These are phyloP conservation scores for Rehmannia glutinosa DNA, from an alignment of 257 asterid species.

Conservation along the genomic window DNA sequence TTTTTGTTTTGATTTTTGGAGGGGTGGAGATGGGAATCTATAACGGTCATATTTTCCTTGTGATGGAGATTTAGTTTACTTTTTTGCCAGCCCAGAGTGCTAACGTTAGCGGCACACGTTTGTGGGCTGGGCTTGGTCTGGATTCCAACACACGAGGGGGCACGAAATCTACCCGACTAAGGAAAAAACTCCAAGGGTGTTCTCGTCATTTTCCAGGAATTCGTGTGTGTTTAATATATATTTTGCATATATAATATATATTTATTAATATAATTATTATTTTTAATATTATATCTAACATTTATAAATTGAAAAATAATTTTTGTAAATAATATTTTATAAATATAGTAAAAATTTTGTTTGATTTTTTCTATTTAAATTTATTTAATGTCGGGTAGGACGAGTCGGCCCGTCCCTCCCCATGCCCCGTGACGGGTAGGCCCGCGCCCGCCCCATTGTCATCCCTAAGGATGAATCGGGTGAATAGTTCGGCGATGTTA, in stretches of 20 bases:
- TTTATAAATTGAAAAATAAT: too few species aligned
- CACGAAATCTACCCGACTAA: neutral
- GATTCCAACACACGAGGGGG: slow-evolving; percentile 7
- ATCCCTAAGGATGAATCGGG: slow-evolving; percentile 13
- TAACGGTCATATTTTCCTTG: slow-evolving; percentile 56
- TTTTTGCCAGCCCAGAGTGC: slow-evolving; percentile 11
- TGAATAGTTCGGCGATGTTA: slow-evolving; percentile 12
- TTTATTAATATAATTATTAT: too few species aligned
- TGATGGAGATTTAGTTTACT: slow-evolving; percentile 2
- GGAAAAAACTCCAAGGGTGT: slow-evolving; percentile 7
- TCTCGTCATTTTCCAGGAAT: neutral
- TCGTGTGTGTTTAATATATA: too few species aligned
- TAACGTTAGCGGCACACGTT: slow-evolving; percentile 17
- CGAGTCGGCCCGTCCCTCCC: too few species aligned
- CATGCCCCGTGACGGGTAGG: too few species aligned
- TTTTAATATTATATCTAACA: too few species aligned
- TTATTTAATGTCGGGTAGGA: too few species aligned
- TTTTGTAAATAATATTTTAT: too few species aligned
- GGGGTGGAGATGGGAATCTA: neutral
- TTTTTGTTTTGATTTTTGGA: slow-evolving; percentile 10
- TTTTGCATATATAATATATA: too few species aligned
- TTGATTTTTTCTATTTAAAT: too few species aligned
- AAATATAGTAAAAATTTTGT: too few species aligned
- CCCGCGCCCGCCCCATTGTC: too few species aligned
- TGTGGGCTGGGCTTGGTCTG: neutral